phyloP scores from a whole-genome alignment of 805 yeast species.

The Blastobotrys chiropterorum region DNA sequence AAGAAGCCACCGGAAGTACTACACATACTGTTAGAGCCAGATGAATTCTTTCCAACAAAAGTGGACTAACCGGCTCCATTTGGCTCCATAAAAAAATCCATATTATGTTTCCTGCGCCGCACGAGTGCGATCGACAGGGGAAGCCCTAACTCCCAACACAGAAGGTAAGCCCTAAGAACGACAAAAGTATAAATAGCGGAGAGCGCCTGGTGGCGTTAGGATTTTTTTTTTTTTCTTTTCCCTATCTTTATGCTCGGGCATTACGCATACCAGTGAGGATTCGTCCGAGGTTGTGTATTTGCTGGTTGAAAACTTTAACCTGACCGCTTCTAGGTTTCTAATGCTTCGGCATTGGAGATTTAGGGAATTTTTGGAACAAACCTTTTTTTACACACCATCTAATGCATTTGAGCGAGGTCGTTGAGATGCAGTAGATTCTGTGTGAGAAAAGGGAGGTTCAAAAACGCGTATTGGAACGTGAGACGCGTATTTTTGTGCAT shows the following conservation, averaged over 20 bases:
- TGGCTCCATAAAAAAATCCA: too few relatives aligned
- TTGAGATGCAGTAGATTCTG: neutral
- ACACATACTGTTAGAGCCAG: too few relatives aligned
- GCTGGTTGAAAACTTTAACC: slow-evolving; percentile 99
- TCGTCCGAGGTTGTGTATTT: slow-evolving; percentile 99
- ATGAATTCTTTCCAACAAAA: too few relatives aligned
- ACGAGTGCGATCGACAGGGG: neutral
- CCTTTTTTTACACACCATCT: neutral
- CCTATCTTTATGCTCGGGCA: slow-evolving; percentile 99
- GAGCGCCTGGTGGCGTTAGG: neutral
- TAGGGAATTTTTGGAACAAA: slow-evolving; percentile 34
- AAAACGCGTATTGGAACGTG: neutral
- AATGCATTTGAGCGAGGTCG: slow-evolving; percentile 2
- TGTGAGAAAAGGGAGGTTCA: neutral
- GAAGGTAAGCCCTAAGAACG: neutral
- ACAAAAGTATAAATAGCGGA: neutral
- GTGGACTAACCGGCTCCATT: too few relatives aligned
- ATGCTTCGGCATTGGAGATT: slow-evolving; percentile 7
- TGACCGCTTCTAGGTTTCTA: slow-evolving; percentile 53
- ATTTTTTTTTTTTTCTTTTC: slow-evolving; percentile 21
- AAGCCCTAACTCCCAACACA: neutral
- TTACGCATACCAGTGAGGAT: slow-evolving; percentile 99
- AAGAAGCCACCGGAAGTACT: too few relatives aligned
- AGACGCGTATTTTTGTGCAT: neutral
- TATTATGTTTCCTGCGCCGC: too few relatives aligned